These are phyloP conservation scores for Solanum rostratum DNA, from an alignment of 257 asterid species.

Conservation along the genomic window DNA sequence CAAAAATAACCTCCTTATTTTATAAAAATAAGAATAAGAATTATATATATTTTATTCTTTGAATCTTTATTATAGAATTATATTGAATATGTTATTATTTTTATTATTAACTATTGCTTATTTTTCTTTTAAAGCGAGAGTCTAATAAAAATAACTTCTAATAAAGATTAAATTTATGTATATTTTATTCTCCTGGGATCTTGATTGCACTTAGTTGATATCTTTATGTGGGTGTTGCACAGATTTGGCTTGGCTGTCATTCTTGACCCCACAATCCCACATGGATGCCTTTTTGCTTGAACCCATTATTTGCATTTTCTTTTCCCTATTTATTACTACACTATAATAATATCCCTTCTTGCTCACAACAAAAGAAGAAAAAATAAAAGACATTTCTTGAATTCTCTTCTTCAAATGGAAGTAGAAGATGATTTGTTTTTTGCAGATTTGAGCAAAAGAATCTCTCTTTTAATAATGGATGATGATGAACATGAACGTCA, in stretches of 20 bases:
- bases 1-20: not conserved
- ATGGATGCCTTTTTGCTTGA: slow-evolving; percentile 27
- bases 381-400: not conserved
- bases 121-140: not conserved
- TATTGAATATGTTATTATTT: not conserved
- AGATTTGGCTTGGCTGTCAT: slow-evolving; percentile 37
- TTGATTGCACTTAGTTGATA: not conserved
- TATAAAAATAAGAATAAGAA: not conserved
- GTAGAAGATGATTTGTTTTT: slow-evolving; percentile 74
- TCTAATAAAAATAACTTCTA: too few species aligned
- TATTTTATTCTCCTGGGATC: not conserved
- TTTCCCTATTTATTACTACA: slow-evolving; percentile 22
- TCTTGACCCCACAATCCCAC: slow-evolving; percentile 50
- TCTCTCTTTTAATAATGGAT: slow-evolving; percentile 81
- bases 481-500: slow-evolving; percentile 47
- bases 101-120: not conserved
- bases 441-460: slow-evolving; percentile 75
- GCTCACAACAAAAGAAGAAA: not conserved
- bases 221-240: slow-evolving; percentile 27
- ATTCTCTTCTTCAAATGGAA: slow-evolving; percentile 13
- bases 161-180: not conserved
- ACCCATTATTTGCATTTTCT: slow-evolving; percentile 23
- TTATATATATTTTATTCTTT: not conserved
- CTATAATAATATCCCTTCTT: slow-evolving; percentile 10
- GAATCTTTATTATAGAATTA: not conserved